Conservation (phyloP, 768 basidiomycete genomes). For the Mycena indigotica region DNA sequence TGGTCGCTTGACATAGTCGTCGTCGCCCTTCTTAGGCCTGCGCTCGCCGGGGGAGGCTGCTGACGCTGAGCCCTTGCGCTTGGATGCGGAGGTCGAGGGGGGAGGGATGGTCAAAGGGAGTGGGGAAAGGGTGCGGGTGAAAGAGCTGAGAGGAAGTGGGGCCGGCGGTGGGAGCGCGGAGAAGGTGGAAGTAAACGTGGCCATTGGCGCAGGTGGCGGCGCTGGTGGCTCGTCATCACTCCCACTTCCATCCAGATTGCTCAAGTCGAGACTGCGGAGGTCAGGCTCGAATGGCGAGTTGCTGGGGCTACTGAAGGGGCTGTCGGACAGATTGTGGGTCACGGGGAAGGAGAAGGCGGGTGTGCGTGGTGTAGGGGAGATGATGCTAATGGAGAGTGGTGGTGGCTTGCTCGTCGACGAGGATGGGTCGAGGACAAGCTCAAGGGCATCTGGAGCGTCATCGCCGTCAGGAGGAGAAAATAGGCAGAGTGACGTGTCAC, state of each 20-base stretch:
- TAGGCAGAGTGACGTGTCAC: constrained; percentile 19
- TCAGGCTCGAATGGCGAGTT: constrained; percentile 75
- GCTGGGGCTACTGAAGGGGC: constrained; percentile 68
- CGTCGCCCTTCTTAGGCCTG: constrained; percentile 70
- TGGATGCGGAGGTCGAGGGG: constrained; percentile 35
- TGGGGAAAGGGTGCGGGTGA: constrained; percentile 47
- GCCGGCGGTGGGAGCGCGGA: background rate
- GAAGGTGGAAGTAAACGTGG: constrained; percentile 13
- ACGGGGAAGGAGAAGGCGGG: constrained; percentile 63
- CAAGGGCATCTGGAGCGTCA: background rate
- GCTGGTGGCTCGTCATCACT: constrained; percentile 31
- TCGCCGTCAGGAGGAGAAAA: constrained; percentile 32
- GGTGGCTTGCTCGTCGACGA: constrained; percentile 40
- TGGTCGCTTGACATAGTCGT: constrained; percentile 81
- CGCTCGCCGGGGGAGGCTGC: constrained; percentile 49
- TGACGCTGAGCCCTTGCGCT: constrained; percentile 52
- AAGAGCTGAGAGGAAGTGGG: constrained; percentile 5
- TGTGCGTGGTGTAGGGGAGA: constrained; percentile 68
- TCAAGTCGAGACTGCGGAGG: constrained; percentile 54
- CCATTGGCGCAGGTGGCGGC: constrained; percentile 22
- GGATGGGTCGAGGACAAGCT: constrained; percentile 26
- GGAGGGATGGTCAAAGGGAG: constrained; percentile 26
- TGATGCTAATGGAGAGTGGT: constrained; percentile 39
- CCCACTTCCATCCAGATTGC: background rate
- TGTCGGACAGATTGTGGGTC: constrained; percentile 62